These are phyloP conservation scores for Triglochin maritima DNA, from an alignment of 106 monocot genomes.

Conservation along the genomic window DNA sequence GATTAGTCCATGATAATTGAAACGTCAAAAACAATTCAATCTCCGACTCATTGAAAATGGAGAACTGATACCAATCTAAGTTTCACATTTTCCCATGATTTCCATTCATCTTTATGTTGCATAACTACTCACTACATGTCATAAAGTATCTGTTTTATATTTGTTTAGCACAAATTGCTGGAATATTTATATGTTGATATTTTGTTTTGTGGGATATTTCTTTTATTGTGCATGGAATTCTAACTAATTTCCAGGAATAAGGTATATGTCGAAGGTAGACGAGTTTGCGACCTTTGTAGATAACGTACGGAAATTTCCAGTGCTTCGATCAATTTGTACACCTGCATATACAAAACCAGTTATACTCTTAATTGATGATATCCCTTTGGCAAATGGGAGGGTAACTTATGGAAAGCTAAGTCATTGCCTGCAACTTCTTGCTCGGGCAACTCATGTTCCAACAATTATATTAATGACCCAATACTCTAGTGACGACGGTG, in stretches of 20 bases:
- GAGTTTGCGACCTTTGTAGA: conserved; percentile 82
- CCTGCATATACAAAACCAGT: conserved; percentile 35
- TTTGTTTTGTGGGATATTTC: no score
- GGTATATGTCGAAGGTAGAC: conserved; percentile 89
- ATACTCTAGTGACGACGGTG: conserved; percentile 46
- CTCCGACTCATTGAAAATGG: no score
- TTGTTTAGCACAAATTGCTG: no score
- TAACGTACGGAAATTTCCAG: conserved; percentile 61
- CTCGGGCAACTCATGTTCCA: conserved; percentile 45
- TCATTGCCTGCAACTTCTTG: conserved; percentile 57
- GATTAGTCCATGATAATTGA: no score
- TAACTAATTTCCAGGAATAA: conserved; percentile 31
- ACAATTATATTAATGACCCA: conserved; percentile 79
- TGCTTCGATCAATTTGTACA: conserved; percentile 30
- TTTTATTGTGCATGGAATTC: no score
- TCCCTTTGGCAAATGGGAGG: conserved; percentile 76
- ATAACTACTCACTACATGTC: no score
- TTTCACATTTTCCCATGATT: no score
- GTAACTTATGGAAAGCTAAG: conserved; percentile 55
- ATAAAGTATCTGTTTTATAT: no score
- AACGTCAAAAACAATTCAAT: no score
- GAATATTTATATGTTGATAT: no score
- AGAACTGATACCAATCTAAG: no score
- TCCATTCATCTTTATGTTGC: no score
- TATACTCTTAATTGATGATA: conserved; percentile 87